Base-by-base conservation (phyloP, 1,139 yeast species). In the Scheffersomyces segobiensis region DNA sequence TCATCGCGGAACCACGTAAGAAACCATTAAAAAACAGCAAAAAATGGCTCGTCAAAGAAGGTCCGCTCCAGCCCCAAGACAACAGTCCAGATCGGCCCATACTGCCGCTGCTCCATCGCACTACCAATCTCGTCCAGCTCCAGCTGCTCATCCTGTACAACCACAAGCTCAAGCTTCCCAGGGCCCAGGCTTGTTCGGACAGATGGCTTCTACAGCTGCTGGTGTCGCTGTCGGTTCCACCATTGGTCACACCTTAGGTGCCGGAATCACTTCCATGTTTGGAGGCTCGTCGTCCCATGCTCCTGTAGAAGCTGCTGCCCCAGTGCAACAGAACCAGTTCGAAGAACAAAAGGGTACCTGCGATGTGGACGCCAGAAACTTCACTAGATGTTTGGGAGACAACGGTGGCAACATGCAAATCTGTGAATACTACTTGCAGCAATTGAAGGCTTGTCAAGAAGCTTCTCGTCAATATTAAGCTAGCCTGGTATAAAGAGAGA, bases 181-280 rank as follows among this genome's bases (percentile, higher is more conserved):
- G 65, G 75, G 74, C 46, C 98, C 99, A 56, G 98, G 98, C 67
- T 72, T 95, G 73, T 93, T 95, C 71, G 91, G 96, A 60, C 97
- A 95, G 78, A 95, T 95, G 98, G 98, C 98, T 46, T 84, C 97
- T 52, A 95, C 99, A 57, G 99, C 99, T 60, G 99, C 98, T 57
- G 99, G 99, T 86, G 99, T 95, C 49, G 99, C 98, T 56, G 98
- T 95, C 59, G 99, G 99, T 70, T 91, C 97, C 58, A 88, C 98
- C 63, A 87, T 93, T 60, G 99, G 99, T 61, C 99, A 95, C 82
- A 92, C 98, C 55, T 68, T 95, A 62, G 98, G 98, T 77, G 97
- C 97, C 60, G 98, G 98, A 69, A 81, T 95, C 67, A 87, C 97
- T 57, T 83, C 92, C 56, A 77, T 95, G 83, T 93, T 95, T 71